Evolutionary conservation across 345 rosid species (phyloP).

Genomic region (Odontarrhena argentea): DNA sequence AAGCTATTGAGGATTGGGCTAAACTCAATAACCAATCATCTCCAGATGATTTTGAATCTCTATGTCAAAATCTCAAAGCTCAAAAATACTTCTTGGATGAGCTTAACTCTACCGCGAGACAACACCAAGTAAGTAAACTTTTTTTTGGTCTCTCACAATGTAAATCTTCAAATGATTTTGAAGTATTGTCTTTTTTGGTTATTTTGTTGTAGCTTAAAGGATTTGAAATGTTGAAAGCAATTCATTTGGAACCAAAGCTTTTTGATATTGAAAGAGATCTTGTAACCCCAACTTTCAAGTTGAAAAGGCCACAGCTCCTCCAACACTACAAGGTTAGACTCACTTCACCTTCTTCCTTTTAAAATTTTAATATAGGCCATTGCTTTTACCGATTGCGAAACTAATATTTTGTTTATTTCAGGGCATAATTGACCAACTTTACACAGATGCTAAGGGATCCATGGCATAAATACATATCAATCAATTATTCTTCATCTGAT

Average conservation of each 20-base stretch:
- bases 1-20: conserved; percentile 86
- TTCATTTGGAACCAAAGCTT: conserved; percentile 73
- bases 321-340: conserved; percentile 67
- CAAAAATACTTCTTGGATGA: conserved; percentile 72
- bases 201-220: conserved; percentile 62
- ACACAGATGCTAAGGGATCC: conserved; percentile 64
- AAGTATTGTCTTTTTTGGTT: neutral
- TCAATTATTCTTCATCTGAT: conserved; percentile 29
- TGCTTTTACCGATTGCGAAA: too few relatives aligned
- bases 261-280: conserved; percentile 87
- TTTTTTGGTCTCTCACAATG: neutral
- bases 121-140: conserved; percentile 56
- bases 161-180: conserved; percentile 6
- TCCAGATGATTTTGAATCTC: conserved; percentile 55
- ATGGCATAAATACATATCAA: conserved; percentile 48
- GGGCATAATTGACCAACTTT: conserved; percentile 67
- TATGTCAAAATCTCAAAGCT: conserved; percentile 69
- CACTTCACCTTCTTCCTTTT: neutral
- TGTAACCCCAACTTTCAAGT: conserved; percentile 83
- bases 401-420: conserved; percentile 31
- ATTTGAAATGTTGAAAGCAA: conserved; percentile 86
- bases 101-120: conserved; percentile 72
- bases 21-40: conserved; percentile 43
- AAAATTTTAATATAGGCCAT: too few relatives aligned
- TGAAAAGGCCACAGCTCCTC: conserved; percentile 92